Evolutionary conservation across 345 rosid species (phyloP).

Genomic region (Populus pruinosa): DNA sequence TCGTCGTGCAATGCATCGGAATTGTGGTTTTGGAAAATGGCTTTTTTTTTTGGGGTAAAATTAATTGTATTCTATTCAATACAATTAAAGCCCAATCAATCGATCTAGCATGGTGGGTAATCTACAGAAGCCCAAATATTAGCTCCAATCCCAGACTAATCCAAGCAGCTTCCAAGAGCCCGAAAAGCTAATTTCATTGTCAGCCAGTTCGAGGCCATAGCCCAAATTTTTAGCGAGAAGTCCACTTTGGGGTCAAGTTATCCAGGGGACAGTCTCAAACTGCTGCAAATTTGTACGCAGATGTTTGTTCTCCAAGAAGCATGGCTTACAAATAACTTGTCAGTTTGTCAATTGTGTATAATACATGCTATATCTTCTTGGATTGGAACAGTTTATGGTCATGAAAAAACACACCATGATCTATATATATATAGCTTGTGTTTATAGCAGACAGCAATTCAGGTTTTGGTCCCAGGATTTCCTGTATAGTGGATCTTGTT

Average conservation of each 20-base stretch:
- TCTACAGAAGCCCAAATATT: background rate
- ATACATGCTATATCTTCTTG: background rate
- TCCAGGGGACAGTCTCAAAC: background rate
- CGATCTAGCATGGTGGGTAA: background rate
- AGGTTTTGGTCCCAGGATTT: conserved; percentile 10
- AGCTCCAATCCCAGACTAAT: background rate
- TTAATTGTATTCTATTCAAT: too few species aligned
- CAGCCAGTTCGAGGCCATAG: background rate
- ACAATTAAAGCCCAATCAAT: background rate
- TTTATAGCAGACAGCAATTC: background rate
- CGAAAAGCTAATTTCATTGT: background rate
- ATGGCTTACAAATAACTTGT: background rate
- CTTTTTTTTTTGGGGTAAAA: too few species aligned
- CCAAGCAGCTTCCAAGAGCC: background rate
- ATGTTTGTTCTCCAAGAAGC: background rate
- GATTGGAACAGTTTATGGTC: background rate
- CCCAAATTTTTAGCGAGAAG: background rate
- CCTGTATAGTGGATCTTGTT: background rate
- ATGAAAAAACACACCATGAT: conserved; percentile 9
- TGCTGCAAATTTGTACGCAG: background rate
- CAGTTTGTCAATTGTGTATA: background rate
- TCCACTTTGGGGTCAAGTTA: background rate
- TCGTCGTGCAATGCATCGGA: too few species aligned
- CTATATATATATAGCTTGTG: background rate
- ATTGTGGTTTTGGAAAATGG: too few species aligned